phyloP scores from a whole-genome alignment of 2,329 filamentous ascomycete genomes.

The Aschersonia sp. region DNA sequence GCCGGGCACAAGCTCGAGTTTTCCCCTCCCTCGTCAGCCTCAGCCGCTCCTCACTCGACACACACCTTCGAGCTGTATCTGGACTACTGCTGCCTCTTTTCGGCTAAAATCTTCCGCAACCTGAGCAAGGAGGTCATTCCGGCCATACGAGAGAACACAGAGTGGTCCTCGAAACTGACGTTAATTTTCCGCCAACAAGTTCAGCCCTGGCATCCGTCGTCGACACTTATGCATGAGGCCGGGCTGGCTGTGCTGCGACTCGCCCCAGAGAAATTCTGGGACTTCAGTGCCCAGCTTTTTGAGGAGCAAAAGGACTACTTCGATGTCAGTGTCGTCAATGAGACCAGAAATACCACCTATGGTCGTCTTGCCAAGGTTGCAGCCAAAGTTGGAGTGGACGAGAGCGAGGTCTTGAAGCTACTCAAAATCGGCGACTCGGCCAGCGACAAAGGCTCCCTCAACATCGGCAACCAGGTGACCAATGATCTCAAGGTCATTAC shows the following conservation, averaged over 20 bases:
- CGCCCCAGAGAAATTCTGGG: slow-evolving; percentile 61
- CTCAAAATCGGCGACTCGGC: slow-evolving; percentile 57
- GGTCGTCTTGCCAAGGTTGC: slow-evolving; percentile 64
- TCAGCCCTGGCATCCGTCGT: slow-evolving; percentile 89
- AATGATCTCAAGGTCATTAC: slow-evolving; percentile 72
- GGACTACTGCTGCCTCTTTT: slow-evolving; percentile 78
- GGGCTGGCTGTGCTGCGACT: slow-evolving; percentile 64
- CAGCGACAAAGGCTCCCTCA: slow-evolving; percentile 51
- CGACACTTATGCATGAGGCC: slow-evolving; percentile 68
- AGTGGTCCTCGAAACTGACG: slow-evolving; percentile 41
- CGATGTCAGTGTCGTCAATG: slow-evolving; percentile 69
- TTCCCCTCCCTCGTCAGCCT: slow-evolving; percentile 18
- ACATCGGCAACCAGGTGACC: slow-evolving; percentile 69
- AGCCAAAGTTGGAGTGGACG: slow-evolving; percentile 50
- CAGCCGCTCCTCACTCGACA: slow-evolving; percentile 26
- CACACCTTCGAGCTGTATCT: slow-evolving; percentile 57
- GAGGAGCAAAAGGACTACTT: slow-evolving; percentile 62
- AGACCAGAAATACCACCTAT: slow-evolving; percentile 77
- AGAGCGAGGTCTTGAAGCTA: slow-evolving; percentile 52
- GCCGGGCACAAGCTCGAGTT: slow-evolving; percentile 53
- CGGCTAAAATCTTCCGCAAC: slow-evolving; percentile 59
- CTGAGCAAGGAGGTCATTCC: slow-evolving; percentile 53
- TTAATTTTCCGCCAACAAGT: slow-evolving; percentile 84
- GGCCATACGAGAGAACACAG: slow-evolving; percentile 44
- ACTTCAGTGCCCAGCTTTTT: slow-evolving; percentile 56